Conservation (phyloP, 129 eudicot genomes). For the Logfia minima region DNA sequence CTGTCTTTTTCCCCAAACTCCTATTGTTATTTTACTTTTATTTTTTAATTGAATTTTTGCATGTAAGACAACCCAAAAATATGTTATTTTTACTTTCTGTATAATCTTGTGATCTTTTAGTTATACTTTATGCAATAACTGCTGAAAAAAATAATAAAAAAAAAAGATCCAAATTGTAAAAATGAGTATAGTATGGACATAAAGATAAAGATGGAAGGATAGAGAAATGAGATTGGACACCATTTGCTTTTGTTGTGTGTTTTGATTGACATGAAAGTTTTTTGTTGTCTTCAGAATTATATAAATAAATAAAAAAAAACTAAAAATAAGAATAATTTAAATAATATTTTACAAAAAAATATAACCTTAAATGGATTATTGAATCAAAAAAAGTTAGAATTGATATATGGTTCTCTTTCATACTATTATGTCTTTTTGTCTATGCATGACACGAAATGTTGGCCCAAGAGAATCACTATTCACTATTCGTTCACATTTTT, state of each 20-base stretch:
- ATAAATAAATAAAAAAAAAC: not conserved
- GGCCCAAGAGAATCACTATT: constrained; percentile 26
- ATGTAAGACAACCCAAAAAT: not conserved
- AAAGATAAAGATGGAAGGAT: constrained; percentile 39
- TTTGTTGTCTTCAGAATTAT: constrained; percentile 30
- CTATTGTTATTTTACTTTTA: not conserved
- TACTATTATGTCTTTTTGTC: constrained; percentile 33
- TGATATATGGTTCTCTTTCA: constrained; percentile 35
- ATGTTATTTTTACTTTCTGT: not conserved
- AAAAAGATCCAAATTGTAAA: not conserved
- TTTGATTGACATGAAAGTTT: constrained; percentile 39
- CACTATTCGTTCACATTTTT: constrained; percentile 22
- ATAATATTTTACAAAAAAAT: constrained; percentile 10
- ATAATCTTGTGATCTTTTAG: not conserved
- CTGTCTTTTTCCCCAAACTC: not conserved
- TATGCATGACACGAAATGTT: constrained; percentile 33
- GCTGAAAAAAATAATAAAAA: not conserved
- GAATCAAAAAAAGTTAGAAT: constrained; percentile 31
- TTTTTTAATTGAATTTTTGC: not conserved
- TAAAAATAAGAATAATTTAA: not conserved
- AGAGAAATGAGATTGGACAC: constrained; percentile 40
- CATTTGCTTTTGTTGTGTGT: constrained; percentile 39
- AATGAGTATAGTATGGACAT: constrained; percentile 27
- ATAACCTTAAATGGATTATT: constrained; percentile 28
- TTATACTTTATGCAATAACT: not conserved